Percentiles rank a stretch among this genome's conserved stretches.
These are phyloP conservation scores for Phyllosticta citribraziliensis DNA, from an alignment of 2,329 filamentous ascomycete species.

Conservation along the genomic window DNA sequence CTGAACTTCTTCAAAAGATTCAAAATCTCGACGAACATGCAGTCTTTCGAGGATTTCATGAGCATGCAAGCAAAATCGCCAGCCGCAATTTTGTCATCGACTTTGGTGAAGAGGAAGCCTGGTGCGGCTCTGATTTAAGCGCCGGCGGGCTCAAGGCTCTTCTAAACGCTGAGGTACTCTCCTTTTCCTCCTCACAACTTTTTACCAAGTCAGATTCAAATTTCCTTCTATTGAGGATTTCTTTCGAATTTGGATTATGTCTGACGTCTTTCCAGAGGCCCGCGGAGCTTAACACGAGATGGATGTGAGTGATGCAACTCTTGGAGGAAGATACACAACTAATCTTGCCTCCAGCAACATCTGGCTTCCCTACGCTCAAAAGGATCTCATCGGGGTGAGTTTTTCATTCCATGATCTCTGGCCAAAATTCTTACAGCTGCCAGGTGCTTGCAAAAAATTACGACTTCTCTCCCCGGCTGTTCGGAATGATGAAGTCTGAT, in stretches of 20 bases:
- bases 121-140: conserved; percentile 46
- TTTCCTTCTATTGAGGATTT: background rate
- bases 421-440: background rate
- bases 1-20: conserved; percentile 32
- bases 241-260: background rate
- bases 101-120: conserved; percentile 48
- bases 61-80: conserved; percentile 28
- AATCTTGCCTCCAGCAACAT: conserved; percentile 46
- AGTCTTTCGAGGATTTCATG: conserved; percentile 38
- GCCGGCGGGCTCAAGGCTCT: conserved; percentile 24
- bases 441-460: conserved; percentile 50
- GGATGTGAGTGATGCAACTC: conserved; percentile 48
- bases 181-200: background rate
- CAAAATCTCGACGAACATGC: conserved; percentile 43
- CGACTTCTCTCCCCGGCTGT: conserved; percentile 57
- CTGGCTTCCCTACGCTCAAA: conserved; percentile 56
- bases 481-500: conserved; percentile 52
- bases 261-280: conserved; percentile 29
- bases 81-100: conserved; percentile 56
- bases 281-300: conserved; percentile 48
- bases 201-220: background rate
- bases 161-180: conserved; percentile 18
- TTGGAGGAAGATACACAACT: background rate
- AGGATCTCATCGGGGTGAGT: conserved; percentile 41
- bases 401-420: background rate